These are phyloP conservation scores for Plasmodium berghei DNA, from an alignment of 169 alveolate genomes.

Conservation along the genomic window DNA sequence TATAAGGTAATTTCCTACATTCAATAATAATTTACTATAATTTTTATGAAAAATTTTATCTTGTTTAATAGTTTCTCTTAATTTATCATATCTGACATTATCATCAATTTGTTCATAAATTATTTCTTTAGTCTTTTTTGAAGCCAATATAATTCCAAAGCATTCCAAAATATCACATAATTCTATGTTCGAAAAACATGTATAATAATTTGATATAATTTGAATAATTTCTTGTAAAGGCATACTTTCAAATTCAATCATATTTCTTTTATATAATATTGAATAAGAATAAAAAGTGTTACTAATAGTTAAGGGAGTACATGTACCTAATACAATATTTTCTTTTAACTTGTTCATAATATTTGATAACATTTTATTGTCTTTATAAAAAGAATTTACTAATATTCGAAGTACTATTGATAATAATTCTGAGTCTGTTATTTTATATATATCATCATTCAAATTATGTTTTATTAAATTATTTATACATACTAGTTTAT, in stretches of 20 bases:
- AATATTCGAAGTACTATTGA: slow-evolving; percentile 39
- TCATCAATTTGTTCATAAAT: not conserved
- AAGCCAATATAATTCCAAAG: not conserved
- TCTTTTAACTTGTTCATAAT: slow-evolving; percentile 37
- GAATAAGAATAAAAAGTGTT: slow-evolving; percentile 44
- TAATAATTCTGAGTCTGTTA: slow-evolving; percentile 42
- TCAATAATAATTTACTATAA: slow-evolving; percentile 1
- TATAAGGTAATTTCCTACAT: slow-evolving; percentile 40
- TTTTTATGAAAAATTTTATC: not conserved
- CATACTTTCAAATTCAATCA: slow-evolving; percentile 5
- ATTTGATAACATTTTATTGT: not conserved
- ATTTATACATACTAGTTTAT: slow-evolving; percentile 35
- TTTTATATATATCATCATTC: slow-evolving; percentile 16
- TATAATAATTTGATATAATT: slow-evolving; percentile 14
- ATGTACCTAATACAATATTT: slow-evolving; percentile 19
- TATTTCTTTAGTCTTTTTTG: not conserved
- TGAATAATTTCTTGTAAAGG: slow-evolving; percentile 24
- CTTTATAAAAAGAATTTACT: slow-evolving; percentile 22
- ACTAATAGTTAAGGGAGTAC: slow-evolving; percentile 49
- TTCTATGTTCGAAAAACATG: slow-evolving; percentile 21
- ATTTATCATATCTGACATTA: not conserved
- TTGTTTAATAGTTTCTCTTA: not conserved
- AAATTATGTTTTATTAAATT: slow-evolving; percentile 9
- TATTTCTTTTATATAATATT: slow-evolving; percentile 12
- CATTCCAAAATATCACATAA: slow-evolving; percentile 27